Percentiles rank a stretch among this genome's conserved stretches.
Evolutionary conservation across 495 filamentous ascomycete species (phyloP).

Genomic region (Tuber aestivum): DNA sequence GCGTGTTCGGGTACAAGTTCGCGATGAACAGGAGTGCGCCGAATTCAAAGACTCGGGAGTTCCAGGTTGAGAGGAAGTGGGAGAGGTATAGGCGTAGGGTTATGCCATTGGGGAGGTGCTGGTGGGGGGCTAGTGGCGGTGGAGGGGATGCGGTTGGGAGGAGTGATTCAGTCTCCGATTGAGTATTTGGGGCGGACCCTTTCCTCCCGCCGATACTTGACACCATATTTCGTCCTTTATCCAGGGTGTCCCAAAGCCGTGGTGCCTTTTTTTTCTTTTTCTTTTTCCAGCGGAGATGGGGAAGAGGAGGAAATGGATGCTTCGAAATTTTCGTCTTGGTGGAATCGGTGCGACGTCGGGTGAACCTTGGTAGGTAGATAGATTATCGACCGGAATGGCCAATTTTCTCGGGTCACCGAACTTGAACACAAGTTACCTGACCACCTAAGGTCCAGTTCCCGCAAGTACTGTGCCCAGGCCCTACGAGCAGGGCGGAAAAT

Average conservation of each 20-base stretch:
- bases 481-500: not conserved
- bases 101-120: not conserved
- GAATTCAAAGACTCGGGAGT: slow-evolving; percentile 63
- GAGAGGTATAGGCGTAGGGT: slow-evolving; percentile 49
- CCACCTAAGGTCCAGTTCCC: not conserved
- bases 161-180: not conserved
- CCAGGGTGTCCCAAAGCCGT: not conserved
- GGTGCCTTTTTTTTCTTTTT: not conserved
- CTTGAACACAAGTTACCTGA: not conserved
- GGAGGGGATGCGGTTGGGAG: not conserved
- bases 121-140: not conserved
- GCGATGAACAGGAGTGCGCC: slow-evolving; percentile 59
- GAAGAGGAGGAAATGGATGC: not conserved
- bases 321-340: not conserved
- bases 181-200: not conserved
- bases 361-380: not conserved
- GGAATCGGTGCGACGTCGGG: not conserved
- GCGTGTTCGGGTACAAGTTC: slow-evolving; percentile 51
- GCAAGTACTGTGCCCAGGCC: too few relatives aligned
- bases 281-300: too few relatives aligned
- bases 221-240: not conserved
- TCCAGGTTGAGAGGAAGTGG: slow-evolving; percentile 63
- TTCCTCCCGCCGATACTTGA: too few relatives aligned
- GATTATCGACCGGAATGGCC: not conserved
- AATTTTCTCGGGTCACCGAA: not conserved